Evolutionary conservation across 2,329 filamentous ascomycete genomes (phyloP).

Genomic region (Tolypocladium endophyticum): DNA sequence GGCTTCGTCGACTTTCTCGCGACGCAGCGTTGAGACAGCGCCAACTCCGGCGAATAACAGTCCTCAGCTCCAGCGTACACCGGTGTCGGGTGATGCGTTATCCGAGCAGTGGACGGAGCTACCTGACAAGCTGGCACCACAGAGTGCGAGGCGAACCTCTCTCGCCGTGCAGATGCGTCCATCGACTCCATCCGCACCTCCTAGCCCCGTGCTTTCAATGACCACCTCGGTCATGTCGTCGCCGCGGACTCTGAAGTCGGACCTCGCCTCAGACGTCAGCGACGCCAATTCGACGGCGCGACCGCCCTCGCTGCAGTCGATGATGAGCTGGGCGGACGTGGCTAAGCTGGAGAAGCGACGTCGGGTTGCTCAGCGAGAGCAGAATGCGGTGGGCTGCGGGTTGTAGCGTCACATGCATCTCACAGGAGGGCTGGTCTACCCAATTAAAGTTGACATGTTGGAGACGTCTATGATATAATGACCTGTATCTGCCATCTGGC

Average conservation of each 20-base stretch:
- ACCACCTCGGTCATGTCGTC: constrained; percentile 21
- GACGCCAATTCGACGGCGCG: constrained; percentile 8
- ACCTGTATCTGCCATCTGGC: not conserved
- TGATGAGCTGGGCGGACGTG: constrained; percentile 31
- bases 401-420: not conserved
- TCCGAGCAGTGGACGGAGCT: constrained; percentile 14
- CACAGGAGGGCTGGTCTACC: too few species aligned
- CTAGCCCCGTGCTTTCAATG: constrained; percentile 14
- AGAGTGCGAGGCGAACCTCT: not conserved
- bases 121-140: constrained; percentile 4
- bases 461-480: not conserved
- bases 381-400: not conserved
- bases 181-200: constrained; percentile 5
- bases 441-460: not conserved
- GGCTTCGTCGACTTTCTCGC: constrained; percentile 29
- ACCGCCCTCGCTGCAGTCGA: constrained; percentile 21
- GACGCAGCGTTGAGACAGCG: constrained; percentile 21
- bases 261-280: constrained; percentile 3
- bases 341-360: constrained; percentile 15
- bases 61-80: constrained; percentile 13
- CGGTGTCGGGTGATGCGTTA: constrained; percentile 4
- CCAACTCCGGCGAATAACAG: constrained; percentile 20
- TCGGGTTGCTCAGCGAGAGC: not conserved
- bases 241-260: constrained; percentile 11
- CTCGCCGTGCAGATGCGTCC: not conserved